Evolutionary conservation across 805 yeast genomes (phyloP).

Genomic region (Pichia membranifaciens): DNA sequence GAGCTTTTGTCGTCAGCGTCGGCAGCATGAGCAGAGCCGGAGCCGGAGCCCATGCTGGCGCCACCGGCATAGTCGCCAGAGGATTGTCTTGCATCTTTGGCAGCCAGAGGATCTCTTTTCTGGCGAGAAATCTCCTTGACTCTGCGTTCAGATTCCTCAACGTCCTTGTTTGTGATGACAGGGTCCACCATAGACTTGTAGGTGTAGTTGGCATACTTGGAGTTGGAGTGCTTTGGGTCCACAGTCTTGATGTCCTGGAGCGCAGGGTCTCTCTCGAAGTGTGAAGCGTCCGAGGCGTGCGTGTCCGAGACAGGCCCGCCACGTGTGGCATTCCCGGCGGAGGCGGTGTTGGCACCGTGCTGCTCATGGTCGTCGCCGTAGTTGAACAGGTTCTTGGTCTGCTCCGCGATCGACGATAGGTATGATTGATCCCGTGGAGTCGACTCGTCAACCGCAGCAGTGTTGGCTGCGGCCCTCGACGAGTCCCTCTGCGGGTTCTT

Average conservation of each 20-base stretch:
- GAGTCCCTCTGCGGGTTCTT: too few species aligned
- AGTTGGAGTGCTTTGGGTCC: not conserved
- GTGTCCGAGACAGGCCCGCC: not conserved
- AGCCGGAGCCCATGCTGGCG: too few species aligned
- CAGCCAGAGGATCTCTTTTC: not conserved
- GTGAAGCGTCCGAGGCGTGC: not conserved
- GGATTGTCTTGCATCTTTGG: not conserved
- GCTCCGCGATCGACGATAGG: constrained; percentile 6
- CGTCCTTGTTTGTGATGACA: constrained; percentile 18
- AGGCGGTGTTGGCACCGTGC: not conserved
- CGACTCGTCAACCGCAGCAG: not conserved
- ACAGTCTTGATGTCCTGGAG: not conserved
- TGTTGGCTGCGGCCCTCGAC: not conserved
- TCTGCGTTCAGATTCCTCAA: constrained; percentile 10
- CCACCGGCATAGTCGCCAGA: too few species aligned
- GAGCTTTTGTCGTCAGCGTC: not conserved
- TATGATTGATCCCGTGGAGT: constrained; percentile 13
- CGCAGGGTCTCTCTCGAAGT: not conserved
- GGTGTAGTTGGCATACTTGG: constrained; percentile 17
- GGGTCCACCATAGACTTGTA: constrained; percentile 28
- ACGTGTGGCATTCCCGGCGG: not conserved
- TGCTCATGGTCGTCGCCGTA: not conserved
- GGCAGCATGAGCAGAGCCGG: not conserved
- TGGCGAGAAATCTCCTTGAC: constrained; percentile 1
- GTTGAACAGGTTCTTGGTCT: constrained; percentile 5